phyloP scores from a whole-genome alignment of 1,284 basidiomycete species.

The Pascua sp. region DNA sequence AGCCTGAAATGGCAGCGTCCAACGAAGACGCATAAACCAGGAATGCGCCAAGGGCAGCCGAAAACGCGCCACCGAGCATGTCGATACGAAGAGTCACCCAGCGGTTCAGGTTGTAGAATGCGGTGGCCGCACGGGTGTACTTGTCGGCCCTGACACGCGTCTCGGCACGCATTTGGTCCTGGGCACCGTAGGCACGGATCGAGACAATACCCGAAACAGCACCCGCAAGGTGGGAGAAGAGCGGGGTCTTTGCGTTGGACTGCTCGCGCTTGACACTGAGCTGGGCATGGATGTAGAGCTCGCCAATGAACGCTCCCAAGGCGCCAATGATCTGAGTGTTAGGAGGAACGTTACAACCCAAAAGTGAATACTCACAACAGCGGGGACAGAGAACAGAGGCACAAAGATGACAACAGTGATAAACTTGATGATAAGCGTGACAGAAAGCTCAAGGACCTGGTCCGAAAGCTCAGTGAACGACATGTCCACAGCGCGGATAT shows the following conservation, averaged over 20 bases:
- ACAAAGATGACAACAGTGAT: slow-evolving; percentile 55
- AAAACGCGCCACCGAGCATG: slow-evolving; percentile 47
- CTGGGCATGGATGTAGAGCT: slow-evolving; percentile 63
- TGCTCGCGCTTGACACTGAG: slow-evolving; percentile 68
- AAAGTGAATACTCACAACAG: slow-evolving; percentile 26
- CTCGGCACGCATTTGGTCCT: slow-evolving; percentile 41
- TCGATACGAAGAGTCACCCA: slow-evolving; percentile 48
- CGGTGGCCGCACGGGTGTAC: slow-evolving; percentile 46
- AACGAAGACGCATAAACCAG: slow-evolving; percentile 41
- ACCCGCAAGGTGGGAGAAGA: slow-evolving; percentile 67
- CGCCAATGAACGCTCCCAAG: slow-evolving; percentile 54
- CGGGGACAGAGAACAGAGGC: slow-evolving; percentile 49
- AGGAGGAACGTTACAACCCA: background rate
- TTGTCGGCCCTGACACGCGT: slow-evolving; percentile 44
- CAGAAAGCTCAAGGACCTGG: slow-evolving; percentile 41
- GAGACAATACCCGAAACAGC: slow-evolving; percentile 61
- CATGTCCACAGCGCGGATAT: slow-evolving; percentile 54
- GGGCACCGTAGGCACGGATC: slow-evolving; percentile 49
- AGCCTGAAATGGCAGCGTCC: slow-evolving; percentile 45
- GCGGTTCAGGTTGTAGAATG: slow-evolving; percentile 48
- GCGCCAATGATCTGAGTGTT: slow-evolving; percentile 44
- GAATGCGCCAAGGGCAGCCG: slow-evolving; percentile 38
- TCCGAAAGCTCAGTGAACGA: slow-evolving; percentile 40
- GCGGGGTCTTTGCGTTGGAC: slow-evolving; percentile 63
- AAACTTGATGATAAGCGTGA: slow-evolving; percentile 52